phyloP scores from a whole-genome alignment of 805 yeast genomes.

The Wilhelminamyces savonicus region DNA sequence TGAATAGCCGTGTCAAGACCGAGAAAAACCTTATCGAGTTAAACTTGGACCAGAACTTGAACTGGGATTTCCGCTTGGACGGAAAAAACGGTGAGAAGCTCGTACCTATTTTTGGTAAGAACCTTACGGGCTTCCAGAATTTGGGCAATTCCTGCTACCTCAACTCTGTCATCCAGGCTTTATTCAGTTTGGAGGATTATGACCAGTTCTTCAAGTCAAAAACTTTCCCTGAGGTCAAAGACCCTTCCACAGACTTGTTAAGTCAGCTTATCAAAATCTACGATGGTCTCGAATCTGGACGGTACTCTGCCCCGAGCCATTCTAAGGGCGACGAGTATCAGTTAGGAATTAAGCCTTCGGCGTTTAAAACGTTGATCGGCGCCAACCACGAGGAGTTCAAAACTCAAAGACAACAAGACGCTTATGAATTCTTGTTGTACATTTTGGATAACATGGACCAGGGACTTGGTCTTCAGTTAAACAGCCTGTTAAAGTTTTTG shows the following conservation, averaged over 20 bases:
- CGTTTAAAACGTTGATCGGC: constrained; percentile 74
- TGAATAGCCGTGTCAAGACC: constrained; percentile 51
- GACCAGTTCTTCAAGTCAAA: constrained; percentile 33
- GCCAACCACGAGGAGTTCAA: constrained; percentile 74
- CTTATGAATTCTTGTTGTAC: constrained; percentile 79
- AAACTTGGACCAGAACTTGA: constrained; percentile 86
- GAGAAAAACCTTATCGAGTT: constrained; percentile 86
- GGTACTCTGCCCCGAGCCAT: constrained; percentile 57
- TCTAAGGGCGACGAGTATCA: constrained; percentile 49
- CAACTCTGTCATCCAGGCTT: constrained; percentile 70
- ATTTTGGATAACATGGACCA: constrained; percentile 58
- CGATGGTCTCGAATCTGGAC: constrained; percentile 72
- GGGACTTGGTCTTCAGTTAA: constrained; percentile 38
- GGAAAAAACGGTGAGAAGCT: constrained; percentile 63
- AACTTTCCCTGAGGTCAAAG: constrained; percentile 21
- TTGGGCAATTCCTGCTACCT: constrained; percentile 92
- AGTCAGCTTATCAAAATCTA: constrained; percentile 75
- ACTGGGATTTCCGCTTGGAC: constrained; percentile 87
- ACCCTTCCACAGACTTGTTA: constrained; percentile 61
- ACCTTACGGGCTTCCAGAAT: constrained; percentile 79
- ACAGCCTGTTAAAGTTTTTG: constrained; percentile 56
- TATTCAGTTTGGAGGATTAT: constrained; percentile 43
- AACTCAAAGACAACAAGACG: constrained; percentile 90
- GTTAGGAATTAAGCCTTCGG: constrained; percentile 68
- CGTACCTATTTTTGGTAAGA: constrained; percentile 65